Percentiles rank a stretch among this genome's conserved stretches.
Evolutionary conservation across 192 early-diverging fungal species (phyloP).

Genomic region (Coemansia javaensis): DNA sequence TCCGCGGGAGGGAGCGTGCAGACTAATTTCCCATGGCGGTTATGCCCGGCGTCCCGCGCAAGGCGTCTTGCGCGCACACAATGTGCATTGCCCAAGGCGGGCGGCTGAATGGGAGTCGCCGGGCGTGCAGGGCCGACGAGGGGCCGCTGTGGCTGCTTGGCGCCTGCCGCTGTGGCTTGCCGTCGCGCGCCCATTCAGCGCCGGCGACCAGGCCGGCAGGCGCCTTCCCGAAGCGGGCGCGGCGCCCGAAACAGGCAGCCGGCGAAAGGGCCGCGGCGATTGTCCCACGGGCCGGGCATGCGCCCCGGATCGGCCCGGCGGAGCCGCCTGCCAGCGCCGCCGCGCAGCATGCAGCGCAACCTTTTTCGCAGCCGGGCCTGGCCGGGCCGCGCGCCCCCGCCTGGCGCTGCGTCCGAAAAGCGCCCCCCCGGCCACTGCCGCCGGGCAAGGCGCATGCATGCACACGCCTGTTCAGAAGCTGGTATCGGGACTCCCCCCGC

Average conservation of each 20-base stretch:
- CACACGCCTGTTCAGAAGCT: slow-evolving; percentile 12
- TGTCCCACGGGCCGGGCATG: too few species aligned
- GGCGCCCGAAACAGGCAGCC: too few species aligned
- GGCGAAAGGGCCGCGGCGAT: too few species aligned
- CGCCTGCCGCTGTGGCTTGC: slow-evolving; percentile 38
- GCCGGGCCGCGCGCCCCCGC: too few species aligned
- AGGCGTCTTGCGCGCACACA: neutral
- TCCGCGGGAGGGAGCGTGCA: slow-evolving; percentile 4
- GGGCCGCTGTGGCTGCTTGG: slow-evolving; percentile 4
- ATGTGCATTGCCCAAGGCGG: neutral
- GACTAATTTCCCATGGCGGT: slow-evolving; percentile 16
- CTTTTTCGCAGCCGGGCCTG: neutral
- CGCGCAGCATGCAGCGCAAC: slow-evolving; percentile 1
- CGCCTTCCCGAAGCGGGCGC: too few species aligned
- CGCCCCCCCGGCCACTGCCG: too few species aligned
- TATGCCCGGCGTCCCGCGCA: neutral
- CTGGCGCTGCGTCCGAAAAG: neutral
- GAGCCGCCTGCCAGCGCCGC: too few species aligned
- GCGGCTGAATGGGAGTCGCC: slow-evolving; percentile 3
- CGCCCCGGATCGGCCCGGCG: too few species aligned
- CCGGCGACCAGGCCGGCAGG: too few species aligned
- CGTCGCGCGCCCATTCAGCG: slow-evolving; percentile 17
- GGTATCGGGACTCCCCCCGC: slow-evolving; percentile 5
- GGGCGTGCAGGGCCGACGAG: neutral
- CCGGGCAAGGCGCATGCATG: slow-evolving; percentile 2